Evolutionary conservation across 257 asterid genomes (phyloP), one percentile per base, ranked within the genome.

Genomic region (Catharanthus roseus): DNA sequence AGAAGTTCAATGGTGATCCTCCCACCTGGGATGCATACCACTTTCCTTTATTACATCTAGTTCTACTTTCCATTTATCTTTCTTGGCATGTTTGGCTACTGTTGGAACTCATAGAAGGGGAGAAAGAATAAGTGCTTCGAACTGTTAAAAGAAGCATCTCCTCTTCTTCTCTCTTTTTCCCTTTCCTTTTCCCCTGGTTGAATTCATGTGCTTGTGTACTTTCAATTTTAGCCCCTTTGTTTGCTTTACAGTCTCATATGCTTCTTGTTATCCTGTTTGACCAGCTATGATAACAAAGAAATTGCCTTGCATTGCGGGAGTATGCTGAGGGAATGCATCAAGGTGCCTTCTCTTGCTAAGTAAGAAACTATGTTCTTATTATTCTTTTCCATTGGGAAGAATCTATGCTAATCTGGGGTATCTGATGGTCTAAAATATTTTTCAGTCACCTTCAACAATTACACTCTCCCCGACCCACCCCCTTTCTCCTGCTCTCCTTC

Each of bases 271-370:
- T 64, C 77, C 73, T 72, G 12, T 72, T 54, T 58, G 69, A 74
- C 62, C 96, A 95, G 99, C 84, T 95, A 95, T 63, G 99, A 91
- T 75, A 91, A 95, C 86, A 95, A 89, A 86, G 97, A 91, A 76
- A 91, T 95, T 83, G 99, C 99, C 64, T 81, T 87, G 84, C 92
- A 92, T 75, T 91, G 96, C 73, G 97, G 99, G 73, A 83, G 89
- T 82, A 88, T 95, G 97, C 90, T 95, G 77, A 86, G 99, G 84
- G 99, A 91, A 78, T 95, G 99, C 88, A 86, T 95, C 83, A 95
- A 91, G 77, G 71, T 86, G 62, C 95, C 93, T 24, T 78, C 88
- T 71, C 97, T 95, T 78, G 96, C 99, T 73, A 91, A 89, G 97
- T 91, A 95, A 86, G 96, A 74, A 53, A 56, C 13, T 75, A 24